Evolutionary conservation across 75 land plant genomes (phyloP).

Genomic region (Larix kaempferi): DNA sequence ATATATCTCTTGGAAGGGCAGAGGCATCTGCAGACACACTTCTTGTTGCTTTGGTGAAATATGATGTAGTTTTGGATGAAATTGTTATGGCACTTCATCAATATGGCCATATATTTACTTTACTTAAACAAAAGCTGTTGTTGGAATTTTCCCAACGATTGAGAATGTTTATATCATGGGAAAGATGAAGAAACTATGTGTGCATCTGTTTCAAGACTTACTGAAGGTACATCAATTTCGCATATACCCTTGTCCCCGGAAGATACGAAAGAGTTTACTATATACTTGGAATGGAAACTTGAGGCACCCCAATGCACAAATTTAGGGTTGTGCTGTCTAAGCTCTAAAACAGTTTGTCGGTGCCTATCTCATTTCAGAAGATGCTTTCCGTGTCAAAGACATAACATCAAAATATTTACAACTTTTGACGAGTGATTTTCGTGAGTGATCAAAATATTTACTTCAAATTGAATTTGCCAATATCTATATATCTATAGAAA

Average conservation of each 20-base stretch:
- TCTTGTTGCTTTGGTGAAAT: no score
- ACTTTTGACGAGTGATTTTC: no score
- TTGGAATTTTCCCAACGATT: slow-evolving; percentile 86
- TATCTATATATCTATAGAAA: no score
- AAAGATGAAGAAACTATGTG: slow-evolving; percentile 99
- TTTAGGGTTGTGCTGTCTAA: slow-evolving; percentile 85
- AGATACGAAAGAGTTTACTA: slow-evolving; percentile 56
- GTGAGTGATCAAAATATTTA: no score
- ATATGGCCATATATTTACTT: no score
- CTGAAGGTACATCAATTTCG: slow-evolving; percentile 67
- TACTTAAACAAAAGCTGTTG: no score
- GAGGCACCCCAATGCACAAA: slow-evolving; percentile 92
- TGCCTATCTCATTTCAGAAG: slow-evolving; percentile 47
- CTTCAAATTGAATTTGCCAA: no score
- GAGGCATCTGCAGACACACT: no score
- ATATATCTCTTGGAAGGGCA: no score
- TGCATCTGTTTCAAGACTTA: slow-evolving; percentile 79
- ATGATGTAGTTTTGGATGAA: no score
- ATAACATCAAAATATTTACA: slow-evolving; percentile 58
- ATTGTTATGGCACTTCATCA: no score
- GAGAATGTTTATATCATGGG: slow-evolving; percentile 97
- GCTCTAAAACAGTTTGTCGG: slow-evolving; percentile 63
- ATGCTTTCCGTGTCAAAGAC: slow-evolving; percentile 11
- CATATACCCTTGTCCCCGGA: slow-evolving; percentile 46
- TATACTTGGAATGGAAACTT: slow-evolving; percentile 87